phyloP scores from a whole-genome alignment of 1,284 basidiomycete genomes.

The Boletus sp. region DNA sequence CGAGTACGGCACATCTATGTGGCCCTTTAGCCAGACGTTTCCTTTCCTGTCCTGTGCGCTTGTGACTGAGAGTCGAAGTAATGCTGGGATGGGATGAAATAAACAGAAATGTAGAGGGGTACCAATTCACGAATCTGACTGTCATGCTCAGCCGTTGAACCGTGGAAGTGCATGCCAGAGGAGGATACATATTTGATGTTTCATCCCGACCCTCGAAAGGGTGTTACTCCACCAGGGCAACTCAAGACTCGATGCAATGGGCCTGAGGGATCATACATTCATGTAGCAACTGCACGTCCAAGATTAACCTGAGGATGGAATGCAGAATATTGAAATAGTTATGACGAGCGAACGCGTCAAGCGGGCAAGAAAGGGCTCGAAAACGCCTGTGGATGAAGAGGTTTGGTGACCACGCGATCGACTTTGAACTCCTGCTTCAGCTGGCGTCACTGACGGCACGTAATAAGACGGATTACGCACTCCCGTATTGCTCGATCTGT shows the following conservation, averaged over 20 bases:
- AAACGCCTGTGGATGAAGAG: constrained; percentile 44
- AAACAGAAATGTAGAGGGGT: background rate
- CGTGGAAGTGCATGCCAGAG: background rate
- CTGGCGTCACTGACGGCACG: background rate
- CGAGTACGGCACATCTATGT: background rate
- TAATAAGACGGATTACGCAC: constrained; percentile 33
- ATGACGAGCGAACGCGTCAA: constrained; percentile 45
- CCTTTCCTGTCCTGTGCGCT: background rate
- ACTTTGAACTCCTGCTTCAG: constrained; percentile 33
- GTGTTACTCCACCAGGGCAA: constrained; percentile 53
- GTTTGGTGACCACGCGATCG: constrained; percentile 42
- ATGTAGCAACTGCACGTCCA: background rate
- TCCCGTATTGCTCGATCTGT: constrained; percentile 53
- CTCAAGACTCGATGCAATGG: constrained; percentile 54
- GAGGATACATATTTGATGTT: constrained; percentile 1
- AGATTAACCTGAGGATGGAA: constrained; percentile 16
- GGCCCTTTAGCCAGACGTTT: background rate
- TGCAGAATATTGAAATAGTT: constrained; percentile 9
- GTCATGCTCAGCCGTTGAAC: background rate
- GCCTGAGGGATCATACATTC: constrained; percentile 28
- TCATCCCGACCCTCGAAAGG: constrained; percentile 9
- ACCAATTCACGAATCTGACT: constrained; percentile 18
- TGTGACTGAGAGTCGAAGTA: background rate
- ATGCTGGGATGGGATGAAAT: background rate
- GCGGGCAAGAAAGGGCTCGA: constrained; percentile 54